Percentiles rank a stretch among this genome's conserved stretches.
These are phyloP conservation scores for Avena insularis DNA, from an alignment of 176 grass and related monocot species.

Conservation along the genomic window DNA sequence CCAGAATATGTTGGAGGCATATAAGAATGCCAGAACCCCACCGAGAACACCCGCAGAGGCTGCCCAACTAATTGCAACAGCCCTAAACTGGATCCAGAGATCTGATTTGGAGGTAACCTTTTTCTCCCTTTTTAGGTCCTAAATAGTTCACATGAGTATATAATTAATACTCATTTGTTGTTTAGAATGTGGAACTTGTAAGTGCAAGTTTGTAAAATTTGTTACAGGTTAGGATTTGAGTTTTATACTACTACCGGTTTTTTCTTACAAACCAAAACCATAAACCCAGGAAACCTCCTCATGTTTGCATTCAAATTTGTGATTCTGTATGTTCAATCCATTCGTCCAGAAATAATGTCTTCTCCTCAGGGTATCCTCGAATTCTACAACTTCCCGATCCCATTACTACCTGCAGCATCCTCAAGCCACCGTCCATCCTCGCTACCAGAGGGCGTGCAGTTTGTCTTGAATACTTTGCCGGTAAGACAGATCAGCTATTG, in stretches of 20 bases:
- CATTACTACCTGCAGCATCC: slow-evolving; percentile 7
- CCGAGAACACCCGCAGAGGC: slow-evolving; percentile 52
- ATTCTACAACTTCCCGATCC: slow-evolving; percentile 48
- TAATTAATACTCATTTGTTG: background rate
- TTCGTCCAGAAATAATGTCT: background rate
- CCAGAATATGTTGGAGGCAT: slow-evolving; percentile 54
- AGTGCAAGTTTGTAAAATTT: background rate
- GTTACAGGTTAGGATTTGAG: background rate
- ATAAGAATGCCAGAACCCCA: slow-evolving; percentile 40
- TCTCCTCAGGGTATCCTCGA: slow-evolving; percentile 47
- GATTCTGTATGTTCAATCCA: slow-evolving; percentile 11
- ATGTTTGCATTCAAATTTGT: slow-evolving; percentile 14
- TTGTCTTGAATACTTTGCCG: slow-evolving; percentile 52
- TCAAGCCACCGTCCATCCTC: slow-evolving; percentile 18
- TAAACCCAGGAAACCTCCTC: background rate
- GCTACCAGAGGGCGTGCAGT: slow-evolving; percentile 43
- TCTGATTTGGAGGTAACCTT: slow-evolving; percentile 43
- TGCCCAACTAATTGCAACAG: slow-evolving; percentile 42
- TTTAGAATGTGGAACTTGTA: background rate
- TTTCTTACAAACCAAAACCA: background rate
- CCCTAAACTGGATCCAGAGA: slow-evolving; percentile 46
- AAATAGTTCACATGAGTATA: background rate
- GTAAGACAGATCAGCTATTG: slow-evolving; percentile 31
- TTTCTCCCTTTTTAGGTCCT: background rate
- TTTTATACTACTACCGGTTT: background rate